Evolutionary conservation across 1,284 basidiomycete species (phyloP), one percentile per base, ranked within the genome.

Genomic region (Cryptococcus hybrid): DNA sequence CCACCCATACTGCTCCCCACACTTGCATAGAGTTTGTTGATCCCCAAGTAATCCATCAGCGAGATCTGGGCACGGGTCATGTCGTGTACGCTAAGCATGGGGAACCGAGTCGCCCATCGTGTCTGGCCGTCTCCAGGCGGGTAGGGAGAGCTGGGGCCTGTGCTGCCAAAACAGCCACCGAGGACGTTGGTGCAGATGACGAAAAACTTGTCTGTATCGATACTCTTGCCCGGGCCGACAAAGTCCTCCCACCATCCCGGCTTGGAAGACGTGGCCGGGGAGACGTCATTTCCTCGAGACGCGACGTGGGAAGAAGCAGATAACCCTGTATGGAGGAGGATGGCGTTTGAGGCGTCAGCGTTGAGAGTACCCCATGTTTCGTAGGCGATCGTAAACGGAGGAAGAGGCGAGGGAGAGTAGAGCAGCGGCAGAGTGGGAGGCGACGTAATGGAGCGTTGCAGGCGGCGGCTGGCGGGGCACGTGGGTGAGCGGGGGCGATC

Each of bases 231-330:
- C 1, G 94, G 93, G 0, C 95, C 95, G 60, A 99, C 92, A 78
- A 98, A 99, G 67, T 89, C 89, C 78, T 99, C 90, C 95, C 95
- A 99, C 96, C 95, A 99, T 4, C 96, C 95, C 7, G 75, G 69
- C 59, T 74, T 77, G 51, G 64, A 66, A 0, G 66, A 66, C 5
- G 76, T 77, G 0, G 63, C 61, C 24, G 87, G 84, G 0, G 89
- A 80, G 0, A 90, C 85, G 65, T 96, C 97, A 9, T 83, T 78
- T 2, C 82, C 74, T 0, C 89, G 89, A 9, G 89, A 89, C 0
- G 93, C 93, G 1, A 96, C 95, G 79, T 99, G 95, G 0, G 92
- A 96, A 2, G 90, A 94, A 0, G 95, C 95, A 2, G 90, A 93
- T 2, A 99, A 83, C 30, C 95, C 95, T 0, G 95, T 99, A 71